Percentiles rank a stretch among this genome's conserved stretches.
Evolutionary conservation across 176 grass and related monocot genomes (phyloP).

Genomic region (Ampelocalamus luodianensis): DNA sequence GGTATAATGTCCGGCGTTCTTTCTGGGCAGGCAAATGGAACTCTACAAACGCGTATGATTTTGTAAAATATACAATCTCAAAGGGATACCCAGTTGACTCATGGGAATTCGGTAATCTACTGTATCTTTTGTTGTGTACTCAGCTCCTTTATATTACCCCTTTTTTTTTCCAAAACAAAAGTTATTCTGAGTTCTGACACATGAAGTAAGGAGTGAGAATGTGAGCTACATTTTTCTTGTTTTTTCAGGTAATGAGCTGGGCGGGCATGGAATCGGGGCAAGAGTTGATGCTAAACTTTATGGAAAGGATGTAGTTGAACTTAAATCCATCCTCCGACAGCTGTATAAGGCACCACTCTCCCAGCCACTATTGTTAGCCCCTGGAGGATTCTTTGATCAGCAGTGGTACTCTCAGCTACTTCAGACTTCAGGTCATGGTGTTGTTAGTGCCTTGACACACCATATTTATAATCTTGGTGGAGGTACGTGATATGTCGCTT

Average conservation of each 20-base stretch:
- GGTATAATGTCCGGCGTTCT: slow-evolving; percentile 57
- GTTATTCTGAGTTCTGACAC: slow-evolving; percentile 4
- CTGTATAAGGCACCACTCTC: slow-evolving; percentile 58
- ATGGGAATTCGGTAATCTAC: slow-evolving; percentile 90
- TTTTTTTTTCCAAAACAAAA: slow-evolving; percentile 2
- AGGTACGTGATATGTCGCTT: slow-evolving; percentile 52
- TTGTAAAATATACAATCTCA: slow-evolving; percentile 78
- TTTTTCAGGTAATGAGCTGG: slow-evolving; percentile 82
- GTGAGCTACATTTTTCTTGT: slow-evolving; percentile 8
- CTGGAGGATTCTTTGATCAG: slow-evolving; percentile 90
- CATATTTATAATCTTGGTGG: slow-evolving; percentile 85
- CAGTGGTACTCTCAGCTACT: slow-evolving; percentile 81
- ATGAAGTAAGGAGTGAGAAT: neutral
- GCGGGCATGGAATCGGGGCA: slow-evolving; percentile 66
- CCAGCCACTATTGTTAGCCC: slow-evolving; percentile 64
- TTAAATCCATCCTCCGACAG: slow-evolving; percentile 60
- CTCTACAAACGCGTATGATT: slow-evolving; percentile 73
- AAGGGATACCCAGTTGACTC: slow-evolving; percentile 87
- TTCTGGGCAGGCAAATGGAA: slow-evolving; percentile 83
- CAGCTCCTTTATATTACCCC: neutral
- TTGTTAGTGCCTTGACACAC: slow-evolving; percentile 70
- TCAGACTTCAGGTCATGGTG: slow-evolving; percentile 62
- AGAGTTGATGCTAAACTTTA: slow-evolving; percentile 68
- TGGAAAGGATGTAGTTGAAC: slow-evolving; percentile 60
- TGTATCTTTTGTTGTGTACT: neutral